Base-by-base conservation (phyloP, 2,329 filamentous ascomycete genomes). In the Botryosphaeria dothidea region DNA sequence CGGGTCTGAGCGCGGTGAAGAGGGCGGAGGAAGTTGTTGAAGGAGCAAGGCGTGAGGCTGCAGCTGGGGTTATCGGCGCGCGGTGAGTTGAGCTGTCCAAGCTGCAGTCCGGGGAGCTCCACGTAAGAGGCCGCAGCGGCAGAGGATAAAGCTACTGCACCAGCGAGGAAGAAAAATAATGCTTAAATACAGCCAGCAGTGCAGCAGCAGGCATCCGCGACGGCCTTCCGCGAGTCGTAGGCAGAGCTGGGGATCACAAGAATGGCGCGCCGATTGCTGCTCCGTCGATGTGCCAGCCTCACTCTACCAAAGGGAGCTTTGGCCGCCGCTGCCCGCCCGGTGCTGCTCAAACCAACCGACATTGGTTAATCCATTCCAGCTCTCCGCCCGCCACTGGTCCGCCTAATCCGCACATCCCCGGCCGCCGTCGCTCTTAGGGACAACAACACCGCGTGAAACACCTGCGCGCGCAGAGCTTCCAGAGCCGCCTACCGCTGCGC, bases 351-450 rank as follows among this genome's bases (percentile, higher is more conserved):
- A 38, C 31, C 38, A 41, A 41, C 38, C 52, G 8, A 57, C 52
- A 41, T 29, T 41, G 52, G 36, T 58, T 58, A 31, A 58, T 21
- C 38, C 17, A 27, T 17, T 15, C 17, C 36, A 58, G 36, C 54
- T 58, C 54, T 58, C 54, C 52, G 36, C 52, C 52, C 52, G 52
- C 52, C 54, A 41, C 36, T 58, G 46, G 46, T 25, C 46, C 54
- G 54, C 36, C 54, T 58, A 36, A 58, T 58, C 54, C 54, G 54
- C 54, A 58, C 23, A 45, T 58, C 54, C 31, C 54, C 54, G 36
- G 54, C 54, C 25, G 23, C 54, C 36, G 36, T 8, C 21, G 52
- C 36, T 41, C 52, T 41, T 31, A 41, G 46, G 11, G 21, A 6
- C 45, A 49, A 13, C 54, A 58, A 23, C 54, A 21, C 34, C n/a